Evolutionary conservation across 352 stramenopile species (phyloP), one percentile per base, ranked within the genome.

Genomic region (Elongisporangium senticosum): DNA sequence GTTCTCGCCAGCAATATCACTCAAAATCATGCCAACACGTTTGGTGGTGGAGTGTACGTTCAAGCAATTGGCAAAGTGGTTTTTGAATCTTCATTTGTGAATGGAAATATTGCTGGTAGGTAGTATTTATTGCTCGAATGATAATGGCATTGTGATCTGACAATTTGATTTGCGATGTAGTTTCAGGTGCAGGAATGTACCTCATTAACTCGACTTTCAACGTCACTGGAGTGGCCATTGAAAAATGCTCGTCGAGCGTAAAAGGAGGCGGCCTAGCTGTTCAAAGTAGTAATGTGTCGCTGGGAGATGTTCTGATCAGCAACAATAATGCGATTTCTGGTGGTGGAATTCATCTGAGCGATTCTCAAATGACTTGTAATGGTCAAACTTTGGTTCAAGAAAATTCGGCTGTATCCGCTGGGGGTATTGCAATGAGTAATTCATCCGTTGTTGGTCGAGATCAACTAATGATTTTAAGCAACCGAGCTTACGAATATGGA

Each of bases 121-220:
- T 61, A 23, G 7, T 22, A 33, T 2, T 17, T 26, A 0, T 10
- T 52, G 0, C 24, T 52, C 21, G 10, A 14, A 47, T 7, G 8
- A 2, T 11, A 20, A 21, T 57, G 13, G 7, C 13, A 2, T 39
- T 51, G 15, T 52, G 19, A 14, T 15, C 56, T 10, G 23, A 37
- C 4, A 51, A 17, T 47, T 48, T 55, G 26, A 22, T 39, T 57
- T 52, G 49, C 19, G 58, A 14, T 55, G 33, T 7, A 79, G 71
- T 26, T 2, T 62, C 53, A 22, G 72, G 72, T 49, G 72, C 63
- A 37, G 72, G 72, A 8, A 63, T 77, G 13, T 69, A 74, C 20
- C 48, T 75, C 14, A 23, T 49, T 13, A 43, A 64, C 19, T 55
- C 66, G 2, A 40, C 66, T 8, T 69, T 56, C 48, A 55, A 40